These are phyloP conservation scores for Fonsecaea pugnacius DNA, from an alignment of 2,329 filamentous ascomycete genomes.

Conservation along the genomic window DNA sequence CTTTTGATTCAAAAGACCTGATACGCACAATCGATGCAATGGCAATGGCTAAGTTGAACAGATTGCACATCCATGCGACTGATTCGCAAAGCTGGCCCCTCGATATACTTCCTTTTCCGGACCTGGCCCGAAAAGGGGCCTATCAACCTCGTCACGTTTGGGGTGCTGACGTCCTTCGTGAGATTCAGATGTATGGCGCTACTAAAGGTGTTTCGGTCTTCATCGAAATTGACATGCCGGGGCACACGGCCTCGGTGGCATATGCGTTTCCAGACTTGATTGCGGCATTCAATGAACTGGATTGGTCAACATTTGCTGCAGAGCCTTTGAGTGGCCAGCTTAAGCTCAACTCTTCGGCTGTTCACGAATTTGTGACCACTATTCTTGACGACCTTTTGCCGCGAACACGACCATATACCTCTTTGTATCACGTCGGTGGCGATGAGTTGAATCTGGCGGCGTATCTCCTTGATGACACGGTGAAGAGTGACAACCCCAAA, in stretches of 20 bases:
- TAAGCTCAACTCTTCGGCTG: constrained; percentile 73
- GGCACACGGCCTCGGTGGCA: constrained; percentile 72
- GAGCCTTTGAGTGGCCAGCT: constrained; percentile 67
- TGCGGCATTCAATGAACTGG: constrained; percentile 61
- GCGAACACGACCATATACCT: constrained; percentile 68
- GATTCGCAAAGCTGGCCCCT: constrained; percentile 69
- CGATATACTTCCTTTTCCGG: constrained; percentile 74
- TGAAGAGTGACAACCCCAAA: constrained; percentile 66
- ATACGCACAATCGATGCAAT: constrained; percentile 77
- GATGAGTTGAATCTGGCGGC: constrained; percentile 82
- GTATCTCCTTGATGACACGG: constrained; percentile 73
- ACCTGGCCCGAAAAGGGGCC: constrained; percentile 72
- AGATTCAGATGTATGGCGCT: constrained; percentile 72
- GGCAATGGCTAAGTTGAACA: constrained; percentile 61
- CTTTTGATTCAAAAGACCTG: constrained; percentile 69
- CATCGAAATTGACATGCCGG: constrained; percentile 80
- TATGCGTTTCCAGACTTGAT: constrained; percentile 73
- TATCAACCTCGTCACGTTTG: constrained; percentile 72
- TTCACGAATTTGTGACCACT: constrained; percentile 72
- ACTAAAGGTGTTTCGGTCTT: constrained; percentile 72
- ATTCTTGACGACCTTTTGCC: constrained; percentile 79
- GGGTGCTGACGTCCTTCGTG: constrained; percentile 64
- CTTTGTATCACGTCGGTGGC: constrained; percentile 84
- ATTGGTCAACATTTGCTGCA: constrained; percentile 58
- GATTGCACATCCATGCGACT: constrained; percentile 62